Conservation (phyloP, 108 stramenopile species). For the Stephanodiscus triporus region DNA sequence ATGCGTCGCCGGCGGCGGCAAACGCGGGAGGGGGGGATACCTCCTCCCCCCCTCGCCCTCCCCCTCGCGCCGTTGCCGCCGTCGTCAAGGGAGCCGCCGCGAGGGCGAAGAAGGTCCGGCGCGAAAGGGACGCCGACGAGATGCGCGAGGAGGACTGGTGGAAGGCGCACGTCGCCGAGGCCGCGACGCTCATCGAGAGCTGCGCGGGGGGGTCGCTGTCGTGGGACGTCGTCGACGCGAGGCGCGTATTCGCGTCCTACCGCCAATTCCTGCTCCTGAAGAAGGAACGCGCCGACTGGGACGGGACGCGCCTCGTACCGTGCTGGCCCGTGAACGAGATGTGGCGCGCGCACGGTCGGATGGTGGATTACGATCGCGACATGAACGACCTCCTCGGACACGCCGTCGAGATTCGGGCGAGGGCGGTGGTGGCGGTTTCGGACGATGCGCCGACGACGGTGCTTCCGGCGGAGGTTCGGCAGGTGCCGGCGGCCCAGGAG, state of each 20-base stretch:
- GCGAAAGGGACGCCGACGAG: background rate
- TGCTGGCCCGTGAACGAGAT: constrained; percentile 65
- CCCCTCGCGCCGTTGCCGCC: background rate
- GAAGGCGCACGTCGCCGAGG: constrained; percentile 10
- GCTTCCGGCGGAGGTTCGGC: no score
- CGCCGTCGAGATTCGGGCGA: constrained; percentile 53
- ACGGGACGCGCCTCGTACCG: constrained; percentile 56
- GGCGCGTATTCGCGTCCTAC: constrained; percentile 64
- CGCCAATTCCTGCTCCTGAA: constrained; percentile 79
- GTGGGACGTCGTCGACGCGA: constrained; percentile 57
- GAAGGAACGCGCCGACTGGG: constrained; percentile 70
- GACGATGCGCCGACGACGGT: constrained; percentile 40
- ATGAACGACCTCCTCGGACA: constrained; percentile 65
- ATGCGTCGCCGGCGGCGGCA: background rate
- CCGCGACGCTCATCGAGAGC: constrained; percentile 53
- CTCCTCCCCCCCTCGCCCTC: background rate
- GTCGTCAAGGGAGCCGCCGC: background rate
- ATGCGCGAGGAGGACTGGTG: constrained; percentile 13
- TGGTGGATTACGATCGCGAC: constrained; percentile 66
- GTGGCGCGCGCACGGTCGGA: constrained; percentile 71
- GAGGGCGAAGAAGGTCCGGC: background rate
- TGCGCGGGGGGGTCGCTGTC: constrained; percentile 66
- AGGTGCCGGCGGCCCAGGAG: no score
- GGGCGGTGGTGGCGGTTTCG: constrained; percentile 40
- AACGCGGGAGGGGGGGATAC: no score